Percentiles rank a stretch among this genome's conserved stretches.
Evolutionary conservation across 179 eudicot species (phyloP).

Genomic region (Silene noctiflora): DNA sequence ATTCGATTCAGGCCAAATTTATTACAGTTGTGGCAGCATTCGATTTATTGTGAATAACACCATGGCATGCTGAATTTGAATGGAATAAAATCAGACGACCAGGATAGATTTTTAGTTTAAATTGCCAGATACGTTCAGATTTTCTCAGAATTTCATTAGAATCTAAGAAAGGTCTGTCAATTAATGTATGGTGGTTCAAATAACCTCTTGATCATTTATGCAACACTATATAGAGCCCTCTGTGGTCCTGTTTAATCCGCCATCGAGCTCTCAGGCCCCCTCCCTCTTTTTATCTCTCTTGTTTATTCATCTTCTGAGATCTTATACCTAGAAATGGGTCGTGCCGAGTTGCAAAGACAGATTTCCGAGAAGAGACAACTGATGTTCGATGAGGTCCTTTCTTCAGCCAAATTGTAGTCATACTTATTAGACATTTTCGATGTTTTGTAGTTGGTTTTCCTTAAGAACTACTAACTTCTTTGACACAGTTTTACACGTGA

Average conservation of each 20-base stretch:
- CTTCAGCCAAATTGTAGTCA: neutral
- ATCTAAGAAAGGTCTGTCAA: neutral
- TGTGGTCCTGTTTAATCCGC: neutral
- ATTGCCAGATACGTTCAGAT: constrained; percentile 1
- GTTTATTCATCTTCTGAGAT: neutral
- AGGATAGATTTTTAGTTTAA: neutral
- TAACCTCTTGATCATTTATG: neutral
- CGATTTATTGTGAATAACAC: constrained; percentile 3
- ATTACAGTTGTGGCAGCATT: neutral
- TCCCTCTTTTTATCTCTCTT: neutral
- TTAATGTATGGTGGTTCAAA: neutral
- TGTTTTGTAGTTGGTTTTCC: too few species aligned
- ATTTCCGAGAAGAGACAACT: neutral
- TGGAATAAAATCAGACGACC: neutral
- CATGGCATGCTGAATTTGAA: neutral
- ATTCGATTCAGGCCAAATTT: neutral
- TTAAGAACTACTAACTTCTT: too few species aligned
- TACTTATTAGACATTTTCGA: neutral
- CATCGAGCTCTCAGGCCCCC: neutral
- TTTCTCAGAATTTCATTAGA: neutral
- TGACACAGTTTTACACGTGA: too few species aligned
- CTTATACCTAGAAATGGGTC: neutral
- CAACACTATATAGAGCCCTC: neutral
- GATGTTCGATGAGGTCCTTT: constrained; percentile 9
- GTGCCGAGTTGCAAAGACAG: neutral